Evolutionary conservation across 208 protist species (phyloP).

Genomic region (Phytomonas sp.): DNA sequence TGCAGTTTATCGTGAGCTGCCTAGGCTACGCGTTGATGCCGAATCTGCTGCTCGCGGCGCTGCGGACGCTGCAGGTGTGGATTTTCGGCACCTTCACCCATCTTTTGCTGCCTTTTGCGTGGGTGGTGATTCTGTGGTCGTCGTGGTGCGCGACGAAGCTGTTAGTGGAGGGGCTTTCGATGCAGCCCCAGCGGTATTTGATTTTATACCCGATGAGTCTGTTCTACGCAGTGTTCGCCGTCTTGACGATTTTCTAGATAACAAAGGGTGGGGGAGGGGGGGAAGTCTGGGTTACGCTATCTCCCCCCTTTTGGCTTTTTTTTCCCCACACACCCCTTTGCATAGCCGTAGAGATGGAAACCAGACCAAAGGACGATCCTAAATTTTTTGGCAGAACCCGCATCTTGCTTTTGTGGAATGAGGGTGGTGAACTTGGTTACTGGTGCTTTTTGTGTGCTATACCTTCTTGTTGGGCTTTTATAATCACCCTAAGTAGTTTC

Average conservation of each 20-base stretch:
- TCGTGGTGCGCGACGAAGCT: constrained; percentile 72
- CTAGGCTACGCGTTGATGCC: constrained; percentile 78
- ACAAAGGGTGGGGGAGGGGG: too few relatives aligned
- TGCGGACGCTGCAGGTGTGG: constrained; percentile 37
- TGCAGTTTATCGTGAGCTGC: constrained; percentile 67
- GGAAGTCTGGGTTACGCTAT: too few relatives aligned
- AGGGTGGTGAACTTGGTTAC: too few relatives aligned
- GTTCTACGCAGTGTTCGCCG: constrained; percentile 79
- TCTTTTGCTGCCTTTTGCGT: constrained; percentile 24
- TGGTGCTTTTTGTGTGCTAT: too few relatives aligned
- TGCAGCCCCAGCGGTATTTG: constrained; percentile 62
- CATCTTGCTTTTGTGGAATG: too few relatives aligned
- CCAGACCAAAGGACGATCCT: too few relatives aligned
- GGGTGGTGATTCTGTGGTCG: constrained; percentile 66
- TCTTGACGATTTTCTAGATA: constrained; percentile 58
- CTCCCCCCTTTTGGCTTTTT: too few relatives aligned
- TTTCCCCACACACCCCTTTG: too few relatives aligned
- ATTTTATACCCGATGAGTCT: constrained; percentile 74
- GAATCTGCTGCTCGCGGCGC: constrained; percentile 47
- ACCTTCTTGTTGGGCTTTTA: too few relatives aligned
- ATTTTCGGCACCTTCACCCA: constrained; percentile 15
- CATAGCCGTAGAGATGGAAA: too few relatives aligned
- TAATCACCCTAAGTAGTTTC: too few relatives aligned
- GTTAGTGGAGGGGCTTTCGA: constrained; percentile 43
- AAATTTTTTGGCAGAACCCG: too few relatives aligned